Base-by-base conservation (phyloP, 305 asterid genomes). In the Coffea humblotiana region DNA sequence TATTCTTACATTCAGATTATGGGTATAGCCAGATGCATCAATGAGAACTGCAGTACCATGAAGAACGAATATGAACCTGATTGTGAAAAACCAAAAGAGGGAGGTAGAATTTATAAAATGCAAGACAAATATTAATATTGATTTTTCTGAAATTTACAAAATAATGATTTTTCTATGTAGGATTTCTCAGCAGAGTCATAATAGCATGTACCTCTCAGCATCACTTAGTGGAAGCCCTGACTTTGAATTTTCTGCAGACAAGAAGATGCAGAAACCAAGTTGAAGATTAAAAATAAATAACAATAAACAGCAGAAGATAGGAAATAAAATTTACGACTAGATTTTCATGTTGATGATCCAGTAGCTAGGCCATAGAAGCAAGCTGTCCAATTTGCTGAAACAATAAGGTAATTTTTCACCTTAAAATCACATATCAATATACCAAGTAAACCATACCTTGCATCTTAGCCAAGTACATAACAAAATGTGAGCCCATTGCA, bases 381-480 rank as follows among this genome's bases (percentile, higher is more conserved):
- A 61, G 23, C 60, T n/a, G 37, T 37, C 13, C 11, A 43, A 47
- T 40, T 75, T 49, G 58, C 54, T 29, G 60, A 79, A 49, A 37
- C 54, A 79, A 51, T 64, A 45, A 65, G 70, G 7, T 3, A 72
- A 43, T 0, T 3, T 25, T 60, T 23, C 79, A 79, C 32, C 48
- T 27, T 47, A 64, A 37, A 19, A 40, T 74, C 61, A 45, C 27
- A 73, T 61, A 65, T 29, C 45, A 54, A 47, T 63, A 47, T 63
- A 12, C 56, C 15, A 78, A 52, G 23, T 66, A 35, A n/a, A 71
- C 13, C 65, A 58, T 65, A 95, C 99, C 97, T 92, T 91, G 96
- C 98, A 96, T 90, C 88, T 96, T 96, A 76, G 97, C 97, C 89
- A 94, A 86, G 90, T 88, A 96, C 99, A 96, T 91, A 75, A 87